phyloP scores from a whole-genome alignment of 805 yeast genomes.

The Yamadazyma sp. region DNA sequence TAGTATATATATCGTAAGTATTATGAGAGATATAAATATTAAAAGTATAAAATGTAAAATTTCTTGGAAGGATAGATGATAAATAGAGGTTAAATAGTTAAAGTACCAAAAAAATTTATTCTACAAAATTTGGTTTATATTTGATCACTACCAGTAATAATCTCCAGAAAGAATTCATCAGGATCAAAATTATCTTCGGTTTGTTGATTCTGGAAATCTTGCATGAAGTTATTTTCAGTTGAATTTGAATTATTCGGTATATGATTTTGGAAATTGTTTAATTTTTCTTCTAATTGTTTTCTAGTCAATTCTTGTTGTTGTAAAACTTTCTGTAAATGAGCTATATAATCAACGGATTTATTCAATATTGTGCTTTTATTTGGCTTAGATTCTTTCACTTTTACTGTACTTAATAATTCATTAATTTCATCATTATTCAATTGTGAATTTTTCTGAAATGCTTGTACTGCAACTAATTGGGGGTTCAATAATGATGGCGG shows the following conservation, averaged over 20 bases:
- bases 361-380: slow-evolving; percentile 77
- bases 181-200: slow-evolving; percentile 20
- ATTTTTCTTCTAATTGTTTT: slow-evolving; percentile 30
- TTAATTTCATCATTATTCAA: slow-evolving; percentile 30
- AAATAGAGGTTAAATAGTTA: too few species aligned
- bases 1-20: too few species aligned
- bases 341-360: slow-evolving; percentile 77
- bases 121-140: not conserved
- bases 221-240: slow-evolving; percentile 8
- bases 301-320: slow-evolving; percentile 51
- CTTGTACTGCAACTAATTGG: slow-evolving; percentile 40
- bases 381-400: slow-evolving; percentile 67
- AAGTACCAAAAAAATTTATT: too few species aligned
- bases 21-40: too few species aligned
- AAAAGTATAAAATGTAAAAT: too few species aligned
- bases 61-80: too few species aligned
- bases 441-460: slow-evolving; percentile 32
- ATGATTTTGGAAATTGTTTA: slow-evolving; percentile 15
- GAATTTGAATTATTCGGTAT: not conserved
- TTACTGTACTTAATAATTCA: slow-evolving; percentile 37
- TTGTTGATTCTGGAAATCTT: slow-evolving; percentile 14
- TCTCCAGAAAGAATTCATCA: slow-evolving; percentile 26
- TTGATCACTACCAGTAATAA: slow-evolving; percentile 14
- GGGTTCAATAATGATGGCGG: slow-evolving; percentile 69
- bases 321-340: slow-evolving; percentile 59